These are phyloP conservation scores for Lactarius sanguifluus DNA, from an alignment of 768 basidiomycete species.

Conservation along the genomic window DNA sequence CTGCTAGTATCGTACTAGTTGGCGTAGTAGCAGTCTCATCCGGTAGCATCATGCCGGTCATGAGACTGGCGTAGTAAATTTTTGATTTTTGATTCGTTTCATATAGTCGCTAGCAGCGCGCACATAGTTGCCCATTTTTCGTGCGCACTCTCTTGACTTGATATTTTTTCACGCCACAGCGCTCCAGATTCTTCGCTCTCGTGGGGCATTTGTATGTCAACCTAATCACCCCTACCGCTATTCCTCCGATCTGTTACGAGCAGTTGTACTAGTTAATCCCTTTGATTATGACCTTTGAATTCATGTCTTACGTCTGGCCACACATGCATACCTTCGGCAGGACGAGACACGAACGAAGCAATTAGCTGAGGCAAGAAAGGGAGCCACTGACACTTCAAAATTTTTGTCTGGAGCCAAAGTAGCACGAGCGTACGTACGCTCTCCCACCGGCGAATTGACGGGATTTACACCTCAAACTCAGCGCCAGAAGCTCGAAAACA, in stretches of 20 bases:
- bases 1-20: slow-evolving; percentile 18
- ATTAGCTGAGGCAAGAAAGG: too few relatives aligned
- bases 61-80: slow-evolving; percentile 11
- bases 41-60: slow-evolving; percentile 25
- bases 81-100: too few relatives aligned
- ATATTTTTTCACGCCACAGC: background rate
- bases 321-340: too few relatives aligned
- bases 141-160: background rate
- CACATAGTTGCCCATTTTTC: background rate
- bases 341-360: too few relatives aligned
- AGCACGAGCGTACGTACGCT: too few relatives aligned
- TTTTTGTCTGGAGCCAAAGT: too few relatives aligned
- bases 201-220: background rate
- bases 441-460: too few relatives aligned
- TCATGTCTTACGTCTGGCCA: background rate
- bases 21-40: slow-evolving; percentile 22
- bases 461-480: too few relatives aligned
- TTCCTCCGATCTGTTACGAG: background rate
- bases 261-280: background rate
- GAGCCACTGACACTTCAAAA: too few relatives aligned
- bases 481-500: too few relatives aligned
- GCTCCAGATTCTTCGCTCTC: background rate
- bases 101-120: background rate
- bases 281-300: background rate
- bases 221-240: background rate